phyloP scores from a whole-genome alignment of 2,329 filamentous ascomycete genomes.

The Cladosporium oxysporum region DNA sequence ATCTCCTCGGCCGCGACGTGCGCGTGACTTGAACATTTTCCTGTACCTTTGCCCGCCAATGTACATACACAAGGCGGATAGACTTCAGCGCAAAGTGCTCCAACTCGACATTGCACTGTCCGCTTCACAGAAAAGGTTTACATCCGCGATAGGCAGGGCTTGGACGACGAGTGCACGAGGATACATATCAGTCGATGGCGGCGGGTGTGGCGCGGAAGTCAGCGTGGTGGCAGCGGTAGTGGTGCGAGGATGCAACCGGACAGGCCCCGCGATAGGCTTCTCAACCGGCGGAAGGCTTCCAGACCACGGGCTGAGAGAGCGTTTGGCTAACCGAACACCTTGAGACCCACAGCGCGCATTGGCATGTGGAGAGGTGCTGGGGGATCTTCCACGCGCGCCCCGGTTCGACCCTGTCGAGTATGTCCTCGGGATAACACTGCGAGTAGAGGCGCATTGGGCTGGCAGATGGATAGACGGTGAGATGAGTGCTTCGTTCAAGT shows the following conservation, averaged over 20 bases:
- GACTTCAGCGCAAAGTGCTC: not conserved
- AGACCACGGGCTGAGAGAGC: not conserved
- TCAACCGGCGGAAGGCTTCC: not conserved
- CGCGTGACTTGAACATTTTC: not conserved
- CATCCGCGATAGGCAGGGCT: constrained; percentile 5
- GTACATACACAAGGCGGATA: not conserved
- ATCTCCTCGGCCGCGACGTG: not conserved
- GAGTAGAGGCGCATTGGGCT: not conserved
- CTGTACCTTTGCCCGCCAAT: not conserved
- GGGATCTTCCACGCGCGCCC: not conserved
- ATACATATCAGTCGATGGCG: not conserved
- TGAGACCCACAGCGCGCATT: not conserved
- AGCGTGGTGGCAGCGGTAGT: not conserved
- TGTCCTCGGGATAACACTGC: not conserved
- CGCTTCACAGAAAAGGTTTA: not conserved
- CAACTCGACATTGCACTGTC: not conserved
- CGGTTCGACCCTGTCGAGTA: not conserved
- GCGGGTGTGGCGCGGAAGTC: not conserved
- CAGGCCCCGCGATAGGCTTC: not conserved
- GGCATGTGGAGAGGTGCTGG: constrained; percentile 6
- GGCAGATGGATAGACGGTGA: not conserved
- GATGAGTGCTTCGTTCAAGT: not conserved
- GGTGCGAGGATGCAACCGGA: not conserved
- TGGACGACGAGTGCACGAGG: not conserved
- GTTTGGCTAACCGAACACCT: not conserved